Base-by-base conservation (phyloP, 495 filamentous ascomycete genomes). In the Penicillium salamii region DNA sequence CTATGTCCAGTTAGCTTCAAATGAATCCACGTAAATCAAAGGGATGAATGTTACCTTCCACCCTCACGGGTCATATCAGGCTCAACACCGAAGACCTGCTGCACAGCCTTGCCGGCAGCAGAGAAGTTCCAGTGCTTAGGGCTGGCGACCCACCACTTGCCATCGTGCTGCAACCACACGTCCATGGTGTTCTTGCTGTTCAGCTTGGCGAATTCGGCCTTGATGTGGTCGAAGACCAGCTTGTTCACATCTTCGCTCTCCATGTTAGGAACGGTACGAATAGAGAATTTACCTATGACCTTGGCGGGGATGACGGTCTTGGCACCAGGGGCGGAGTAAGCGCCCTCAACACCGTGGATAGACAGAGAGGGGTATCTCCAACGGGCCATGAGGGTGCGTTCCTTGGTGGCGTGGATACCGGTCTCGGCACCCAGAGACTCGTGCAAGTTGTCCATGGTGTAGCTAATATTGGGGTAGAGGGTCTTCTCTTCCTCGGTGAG, bases 231-330 rank as follows among this genome's bases (percentile, higher is more conserved):
- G 69, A 83, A 85, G 26, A 97, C 92, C 31, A 85, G 78, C 55
- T 84, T 76, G 72, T 95, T 90, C 57, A 96, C 91, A 65, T 87
- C 80, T 20, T 88, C 81, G 58, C 87, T 89, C 54, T 97, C 86
- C 95, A 99, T 99, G 73, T 99, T 83, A 21, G 93, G 93, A 20
- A 99, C 93, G 35, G 91, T 97, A 42, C 93, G 83, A 67, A 99
- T 95, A 19, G 89, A 95, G 75, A 99, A 99, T 71, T 99, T 99
- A 62, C 95, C 93, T 52, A 85, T 85, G 32, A 97, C 95, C 74
- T 95, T 97, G 51, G 93, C 92, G 0, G 93, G 93, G 50, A 99
- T 99, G 60, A 99, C 93, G 0, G 93, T 99, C 80, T 99, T 99
- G 13, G 91, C 95, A 14, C 93, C 93, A 8, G 89, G 83, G 4